A percentile compares a stretch with the other conserved stretches of the same genome.
These are phyloP conservation scores for Phaeotremella skinneri DNA, from an alignment of 768 basidiomycete species.

Conservation along the genomic window DNA sequence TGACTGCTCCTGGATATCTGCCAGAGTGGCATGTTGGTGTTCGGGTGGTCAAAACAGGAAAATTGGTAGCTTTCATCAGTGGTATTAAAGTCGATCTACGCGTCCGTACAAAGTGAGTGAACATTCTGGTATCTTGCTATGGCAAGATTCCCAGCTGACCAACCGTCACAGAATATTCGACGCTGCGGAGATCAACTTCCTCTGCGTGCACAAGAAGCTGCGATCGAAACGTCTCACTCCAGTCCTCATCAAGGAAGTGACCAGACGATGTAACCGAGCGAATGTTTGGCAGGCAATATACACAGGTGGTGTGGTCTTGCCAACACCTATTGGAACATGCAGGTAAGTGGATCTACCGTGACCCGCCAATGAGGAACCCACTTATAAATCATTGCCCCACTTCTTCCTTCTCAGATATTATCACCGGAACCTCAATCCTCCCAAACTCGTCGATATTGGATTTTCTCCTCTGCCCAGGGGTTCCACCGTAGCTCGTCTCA, in stretches of 20 bases:
- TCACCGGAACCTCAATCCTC: slow-evolving; percentile 86
- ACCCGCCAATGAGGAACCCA: slow-evolving; percentile 5
- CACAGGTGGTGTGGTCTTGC: slow-evolving; percentile 87
- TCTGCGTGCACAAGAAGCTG: slow-evolving; percentile 96
- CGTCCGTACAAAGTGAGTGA: slow-evolving; percentile 74
- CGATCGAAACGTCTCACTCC: slow-evolving; percentile 92
- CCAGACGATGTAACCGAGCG: slow-evolving; percentile 80
- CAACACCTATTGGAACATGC: slow-evolving; percentile 86
- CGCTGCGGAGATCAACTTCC: slow-evolving; percentile 91
- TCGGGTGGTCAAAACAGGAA: slow-evolving; percentile 82
- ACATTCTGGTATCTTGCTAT: not conserved
- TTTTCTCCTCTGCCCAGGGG: slow-evolving; percentile 84
- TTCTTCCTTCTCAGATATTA: slow-evolving; percentile 62
- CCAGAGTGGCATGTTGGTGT: slow-evolving; percentile 97
- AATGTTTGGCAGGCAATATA: slow-evolving; percentile 97
- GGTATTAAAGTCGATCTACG: slow-evolving; percentile 82
- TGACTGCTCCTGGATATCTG: slow-evolving; percentile 87
- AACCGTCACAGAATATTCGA: slow-evolving; percentile 59
- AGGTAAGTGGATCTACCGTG: slow-evolving; percentile 55
- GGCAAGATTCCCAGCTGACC: not conserved
- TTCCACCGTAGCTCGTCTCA: slow-evolving; percentile 89
- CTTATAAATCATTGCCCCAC: not conserved
- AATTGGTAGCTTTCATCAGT: slow-evolving; percentile 93
- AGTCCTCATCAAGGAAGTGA: slow-evolving; percentile 95
- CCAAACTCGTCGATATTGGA: slow-evolving; percentile 83